Conservation (phyloP, 108 stramenopile species). For the Nannochloropsis granulata region DNA sequence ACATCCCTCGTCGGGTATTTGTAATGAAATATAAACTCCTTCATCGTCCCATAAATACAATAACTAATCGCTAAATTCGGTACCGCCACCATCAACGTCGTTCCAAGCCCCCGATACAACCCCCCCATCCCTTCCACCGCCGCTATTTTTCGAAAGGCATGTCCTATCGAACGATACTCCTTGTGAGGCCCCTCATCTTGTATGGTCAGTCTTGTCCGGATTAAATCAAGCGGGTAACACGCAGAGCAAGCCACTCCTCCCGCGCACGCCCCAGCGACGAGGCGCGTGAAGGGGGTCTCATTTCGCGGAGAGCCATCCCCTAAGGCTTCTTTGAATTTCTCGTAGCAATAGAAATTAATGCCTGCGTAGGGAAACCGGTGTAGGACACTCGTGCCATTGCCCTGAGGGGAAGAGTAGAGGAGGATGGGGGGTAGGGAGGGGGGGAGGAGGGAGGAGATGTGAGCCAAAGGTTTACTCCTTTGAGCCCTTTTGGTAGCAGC, state of each 20-base stretch:
- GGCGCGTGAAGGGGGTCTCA: conserved; percentile 47
- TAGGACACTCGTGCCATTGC: conserved; percentile 73
- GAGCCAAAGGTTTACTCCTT: too few relatives aligned
- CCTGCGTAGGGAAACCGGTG: conserved; percentile 85
- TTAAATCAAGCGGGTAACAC: conserved; percentile 82
- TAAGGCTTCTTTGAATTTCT: conserved; percentile 54
- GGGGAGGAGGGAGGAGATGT: not conserved
- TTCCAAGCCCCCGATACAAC: conserved; percentile 62
- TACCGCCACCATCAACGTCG: conserved; percentile 63
- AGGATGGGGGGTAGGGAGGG: not conserved
- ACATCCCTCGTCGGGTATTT: conserved; percentile 50
- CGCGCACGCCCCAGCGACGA: conserved; percentile 63
- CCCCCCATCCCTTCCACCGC: conserved; percentile 53
- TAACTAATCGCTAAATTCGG: conserved; percentile 78
- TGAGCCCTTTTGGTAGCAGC: too few relatives aligned
- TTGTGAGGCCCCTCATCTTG: conserved; percentile 48
- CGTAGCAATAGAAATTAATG: conserved; percentile 78
- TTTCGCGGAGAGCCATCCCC: conserved; percentile 25
- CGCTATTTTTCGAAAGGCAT: conserved; percentile 68
- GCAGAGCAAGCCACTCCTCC: conserved; percentile 62
- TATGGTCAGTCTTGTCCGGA: conserved; percentile 73
- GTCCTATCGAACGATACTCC: conserved; percentile 60
- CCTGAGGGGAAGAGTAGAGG: not conserved
- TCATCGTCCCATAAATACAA: conserved; percentile 68
- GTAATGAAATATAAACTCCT: conserved; percentile 74